A percentile compares a stretch with the other conserved stretches of the same genome.
phyloP scores from a whole-genome alignment of 2,329 filamentous ascomycete species.

The Aspergillus sp. region DNA sequence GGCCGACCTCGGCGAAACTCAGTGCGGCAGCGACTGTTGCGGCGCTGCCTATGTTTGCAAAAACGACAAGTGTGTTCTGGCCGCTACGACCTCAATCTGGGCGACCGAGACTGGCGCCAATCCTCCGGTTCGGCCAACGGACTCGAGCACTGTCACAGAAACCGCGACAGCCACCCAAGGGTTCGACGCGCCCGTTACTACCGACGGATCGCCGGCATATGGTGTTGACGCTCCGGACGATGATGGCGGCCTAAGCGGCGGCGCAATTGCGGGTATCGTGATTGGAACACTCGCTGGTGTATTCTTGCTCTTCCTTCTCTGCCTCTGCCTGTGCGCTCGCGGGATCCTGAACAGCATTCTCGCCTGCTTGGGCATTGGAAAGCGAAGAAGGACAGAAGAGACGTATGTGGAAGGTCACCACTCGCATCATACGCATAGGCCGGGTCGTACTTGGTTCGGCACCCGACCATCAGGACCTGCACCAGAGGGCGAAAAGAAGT shows the following conservation, averaged over 20 bases:
- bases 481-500: conserved; percentile 41
- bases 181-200: conserved; percentile 52
- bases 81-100: conserved; percentile 46
- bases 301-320: conserved; percentile 50
- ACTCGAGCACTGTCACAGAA: conserved; percentile 49
- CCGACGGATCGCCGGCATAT: conserved; percentile 45
- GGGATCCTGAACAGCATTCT: conserved; percentile 46
- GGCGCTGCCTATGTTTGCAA: conserved; percentile 49
- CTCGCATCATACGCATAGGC: conserved; percentile 39
- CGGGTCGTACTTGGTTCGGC: conserved; percentile 48
- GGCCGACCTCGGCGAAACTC: conserved; percentile 47
- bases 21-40: conserved; percentile 53
- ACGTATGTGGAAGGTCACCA: conserved; percentile 47
- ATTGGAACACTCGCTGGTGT: conserved; percentile 53
- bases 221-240: conserved; percentile 33
- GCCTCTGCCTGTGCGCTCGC: conserved; percentile 49
- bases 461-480: conserved; percentile 38
- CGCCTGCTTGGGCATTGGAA: conserved; percentile 44
- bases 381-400: conserved; percentile 42
- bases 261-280: conserved; percentile 57
- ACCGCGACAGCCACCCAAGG: conserved; percentile 50
- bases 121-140: conserved; percentile 51
- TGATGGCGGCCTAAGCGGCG: conserved; percentile 50
- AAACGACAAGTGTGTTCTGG: conserved; percentile 45
- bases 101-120: conserved; percentile 43